Evolutionary conservation across 805 yeast species (phyloP).

Genomic region (Barnettozyma vustinii): DNA sequence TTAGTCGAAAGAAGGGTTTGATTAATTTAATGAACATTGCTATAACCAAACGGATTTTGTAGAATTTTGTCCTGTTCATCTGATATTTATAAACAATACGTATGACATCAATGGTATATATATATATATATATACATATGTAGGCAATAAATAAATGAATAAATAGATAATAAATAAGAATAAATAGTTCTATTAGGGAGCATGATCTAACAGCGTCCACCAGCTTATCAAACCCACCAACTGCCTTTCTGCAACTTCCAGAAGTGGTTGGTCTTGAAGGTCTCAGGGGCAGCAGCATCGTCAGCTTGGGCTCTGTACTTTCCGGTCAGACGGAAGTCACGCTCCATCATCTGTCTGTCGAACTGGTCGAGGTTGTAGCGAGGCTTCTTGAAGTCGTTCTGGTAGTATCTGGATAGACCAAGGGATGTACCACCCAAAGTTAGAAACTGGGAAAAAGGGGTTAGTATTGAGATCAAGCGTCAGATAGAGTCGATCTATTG

Average conservation of each 20-base stretch:
- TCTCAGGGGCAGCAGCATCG: conserved; percentile 66
- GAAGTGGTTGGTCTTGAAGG: conserved; percentile 65
- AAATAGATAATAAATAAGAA: conserved; percentile 9
- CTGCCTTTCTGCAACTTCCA: conserved; percentile 26
- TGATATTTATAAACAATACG: not conserved
- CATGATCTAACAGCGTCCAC: not conserved
- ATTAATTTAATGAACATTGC: not conserved
- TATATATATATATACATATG: not conserved
- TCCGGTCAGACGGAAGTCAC: conserved; percentile 78
- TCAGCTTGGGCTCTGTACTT: conserved; percentile 62
- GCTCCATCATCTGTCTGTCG: conserved; percentile 50
- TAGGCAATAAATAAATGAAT: conserved; percentile 3
- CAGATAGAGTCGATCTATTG: not conserved
- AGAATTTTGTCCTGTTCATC: not conserved
- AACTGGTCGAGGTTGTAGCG: conserved; percentile 49
- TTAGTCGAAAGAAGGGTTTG: not conserved
- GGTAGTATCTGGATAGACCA: conserved; percentile 35
- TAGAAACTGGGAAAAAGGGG: conserved; percentile 30
- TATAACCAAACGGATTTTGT: not conserved
- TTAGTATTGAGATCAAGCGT: not conserved
- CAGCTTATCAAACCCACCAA: conserved; percentile 20
- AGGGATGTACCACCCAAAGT: conserved; percentile 51
- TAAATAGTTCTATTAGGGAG: conserved; percentile 1
- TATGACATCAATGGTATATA: not conserved
- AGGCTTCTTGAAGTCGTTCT: conserved; percentile 48